These are phyloP conservation scores for Rhodamnia rubescens DNA, from an alignment of 345 rosid genomes.

Conservation along the genomic window DNA sequence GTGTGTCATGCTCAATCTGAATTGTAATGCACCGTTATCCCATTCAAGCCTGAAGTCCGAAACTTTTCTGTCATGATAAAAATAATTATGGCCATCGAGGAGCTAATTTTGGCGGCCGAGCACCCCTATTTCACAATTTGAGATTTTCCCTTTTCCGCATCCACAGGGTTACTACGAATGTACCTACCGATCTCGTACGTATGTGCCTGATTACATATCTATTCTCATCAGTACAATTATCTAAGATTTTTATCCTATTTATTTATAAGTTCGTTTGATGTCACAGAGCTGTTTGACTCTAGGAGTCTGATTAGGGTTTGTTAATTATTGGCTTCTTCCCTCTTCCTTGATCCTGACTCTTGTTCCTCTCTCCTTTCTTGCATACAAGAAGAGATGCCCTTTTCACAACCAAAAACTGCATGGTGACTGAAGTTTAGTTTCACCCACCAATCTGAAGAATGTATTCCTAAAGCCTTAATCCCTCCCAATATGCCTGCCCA, in stretches of 20 bases:
- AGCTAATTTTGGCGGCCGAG: neutral
- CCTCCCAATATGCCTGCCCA: neutral
- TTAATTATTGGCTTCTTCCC: neutral
- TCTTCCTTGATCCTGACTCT: neutral
- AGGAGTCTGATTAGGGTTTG: neutral
- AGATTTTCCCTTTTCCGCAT: neutral
- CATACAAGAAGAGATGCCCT: neutral
- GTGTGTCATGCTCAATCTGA: neutral
- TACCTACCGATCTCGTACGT: neutral
- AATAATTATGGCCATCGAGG: neutral
- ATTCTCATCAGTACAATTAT: neutral
- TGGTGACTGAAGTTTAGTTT: neutral
- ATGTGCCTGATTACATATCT: neutral
- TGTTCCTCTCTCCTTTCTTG: neutral
- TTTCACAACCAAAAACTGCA: neutral
- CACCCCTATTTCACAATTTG: neutral
- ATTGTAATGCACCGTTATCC: neutral
- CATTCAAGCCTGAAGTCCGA: neutral
- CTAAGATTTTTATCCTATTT: neutral
- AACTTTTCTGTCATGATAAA: neutral
- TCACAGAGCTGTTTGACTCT: neutral
- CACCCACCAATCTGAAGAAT: neutral
- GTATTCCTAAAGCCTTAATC: neutral
- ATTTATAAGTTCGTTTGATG: neutral
- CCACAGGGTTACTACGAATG: neutral